A percentile compares a stretch with the other conserved stretches of the same genome.
Conservation (phyloP, 352 stramenopile genomes). For the Hyaloperonospora arabidopsidis region DNA sequence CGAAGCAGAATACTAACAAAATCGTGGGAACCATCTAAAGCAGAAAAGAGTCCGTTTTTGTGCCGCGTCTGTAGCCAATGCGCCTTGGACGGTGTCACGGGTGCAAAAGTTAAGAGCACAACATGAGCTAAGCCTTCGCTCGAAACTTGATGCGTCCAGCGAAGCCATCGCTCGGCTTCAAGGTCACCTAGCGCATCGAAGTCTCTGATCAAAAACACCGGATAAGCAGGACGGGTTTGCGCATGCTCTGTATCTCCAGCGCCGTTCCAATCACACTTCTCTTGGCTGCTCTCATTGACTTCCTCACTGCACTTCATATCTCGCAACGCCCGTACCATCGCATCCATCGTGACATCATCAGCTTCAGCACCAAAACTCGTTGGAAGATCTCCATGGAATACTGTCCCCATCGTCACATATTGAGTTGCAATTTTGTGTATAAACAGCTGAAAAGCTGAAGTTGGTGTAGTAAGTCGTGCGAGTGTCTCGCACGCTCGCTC, state of each 20-base stretch:
- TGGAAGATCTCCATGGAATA: conserved; percentile 38
- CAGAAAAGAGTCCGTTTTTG: conserved; percentile 8
- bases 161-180: conserved; percentile 31
- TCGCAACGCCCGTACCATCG: conserved; percentile 17
- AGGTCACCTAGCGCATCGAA: conserved; percentile 39
- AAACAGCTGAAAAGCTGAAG: conserved; percentile 12
- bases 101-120: conserved; percentile 33
- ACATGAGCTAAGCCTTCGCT: conserved; percentile 44
- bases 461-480: conserved; percentile 23
- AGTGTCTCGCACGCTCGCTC: conserved; percentile 34
- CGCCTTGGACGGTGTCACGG: conserved; percentile 44
- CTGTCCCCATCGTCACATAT: conserved; percentile 38
- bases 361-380: conserved; percentile 28
- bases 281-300: not conserved
- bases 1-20: conserved; percentile 65
- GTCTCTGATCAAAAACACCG: conserved; percentile 55
- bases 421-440: conserved; percentile 26
- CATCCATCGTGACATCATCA: conserved; percentile 25
- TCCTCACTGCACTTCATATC: conserved; percentile 12
- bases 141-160: conserved; percentile 48
- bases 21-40: conserved; percentile 14
- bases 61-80: conserved; percentile 32
- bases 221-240: not conserved
- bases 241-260: not conserved
- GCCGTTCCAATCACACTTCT: not conserved